Evolutionary conservation across 2,329 filamentous ascomycete species (phyloP).

Genomic region (Chaetomiaceae sp.): DNA sequence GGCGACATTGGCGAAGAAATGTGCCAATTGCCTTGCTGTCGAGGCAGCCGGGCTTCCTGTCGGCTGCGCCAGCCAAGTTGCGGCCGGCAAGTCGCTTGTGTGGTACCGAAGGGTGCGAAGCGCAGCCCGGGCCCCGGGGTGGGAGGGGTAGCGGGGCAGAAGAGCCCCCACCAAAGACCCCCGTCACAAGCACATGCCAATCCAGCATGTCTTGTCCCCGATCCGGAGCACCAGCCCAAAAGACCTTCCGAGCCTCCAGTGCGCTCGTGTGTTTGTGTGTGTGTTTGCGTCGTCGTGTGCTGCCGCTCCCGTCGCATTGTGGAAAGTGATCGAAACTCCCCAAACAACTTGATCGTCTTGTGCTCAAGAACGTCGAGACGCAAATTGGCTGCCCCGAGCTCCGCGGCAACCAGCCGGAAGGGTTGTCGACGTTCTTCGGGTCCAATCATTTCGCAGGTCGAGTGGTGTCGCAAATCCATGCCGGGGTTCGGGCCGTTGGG

Average conservation of each 20-base stretch:
- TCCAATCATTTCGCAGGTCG: not conserved
- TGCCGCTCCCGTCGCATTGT: not conserved
- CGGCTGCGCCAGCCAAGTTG: not conserved
- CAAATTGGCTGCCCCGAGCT: not conserved
- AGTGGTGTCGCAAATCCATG: not conserved
- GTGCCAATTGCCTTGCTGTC: not conserved
- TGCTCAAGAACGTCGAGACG: not conserved
- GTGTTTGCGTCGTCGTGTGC: not conserved
- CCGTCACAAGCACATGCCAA: slow-evolving; percentile 7
- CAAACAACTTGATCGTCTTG: not conserved
- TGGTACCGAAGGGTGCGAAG: not conserved
- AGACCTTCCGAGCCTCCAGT: not conserved
- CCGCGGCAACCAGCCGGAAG: not conserved
- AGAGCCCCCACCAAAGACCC: slow-evolving; percentile 1
- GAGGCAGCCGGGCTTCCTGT: not conserved
- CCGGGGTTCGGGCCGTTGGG: slow-evolving; percentile 4
- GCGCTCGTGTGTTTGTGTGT: not conserved
- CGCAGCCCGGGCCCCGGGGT: not conserved
- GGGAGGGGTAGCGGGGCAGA: not conserved
- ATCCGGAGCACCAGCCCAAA: slow-evolving; percentile 1
- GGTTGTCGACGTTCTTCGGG: not conserved
- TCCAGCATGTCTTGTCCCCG: not conserved
- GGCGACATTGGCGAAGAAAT: not conserved
- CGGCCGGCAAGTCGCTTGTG: not conserved
- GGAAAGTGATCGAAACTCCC: not conserved